These are phyloP conservation scores for Vitis vinifera DNA, from an alignment of 164 flowering plant species.

Conservation along the genomic window ASM3070453v1 NC_081817.1:6511501-6512000, in stretches of 20 bases:
- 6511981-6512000: slow-evolving; percentile 9
- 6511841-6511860: slow-evolving; percentile 29
- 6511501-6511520: slow-evolving; percentile 93
- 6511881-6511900: slow-evolving; percentile 81
- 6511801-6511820: slow-evolving; percentile 76
- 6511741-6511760: not conserved
- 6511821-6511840: slow-evolving; percentile 61
- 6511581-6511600: not conserved
- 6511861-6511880: slow-evolving; percentile 60
- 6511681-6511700: not conserved
- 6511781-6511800: slow-evolving; percentile 65
- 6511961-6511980: slow-evolving; percentile 70
- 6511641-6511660: not conserved
- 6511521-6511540: slow-evolving; percentile 87
- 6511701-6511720: not conserved
- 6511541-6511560: slow-evolving; percentile 2
- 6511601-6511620: not conserved
- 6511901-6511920: slow-evolving; percentile 82
- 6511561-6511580: slow-evolving; percentile 1
- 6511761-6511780: slow-evolving; percentile 82
- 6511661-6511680: not conserved
- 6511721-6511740: not conserved
- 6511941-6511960: slow-evolving; percentile 97
- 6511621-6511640: not conserved
- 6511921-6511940: slow-evolving; percentile 99